Evolutionary conservation across 345 rosid genomes (phyloP), one percentile per base, ranked within the genome.

Genomic region (Gossypioides kirkii): DNA sequence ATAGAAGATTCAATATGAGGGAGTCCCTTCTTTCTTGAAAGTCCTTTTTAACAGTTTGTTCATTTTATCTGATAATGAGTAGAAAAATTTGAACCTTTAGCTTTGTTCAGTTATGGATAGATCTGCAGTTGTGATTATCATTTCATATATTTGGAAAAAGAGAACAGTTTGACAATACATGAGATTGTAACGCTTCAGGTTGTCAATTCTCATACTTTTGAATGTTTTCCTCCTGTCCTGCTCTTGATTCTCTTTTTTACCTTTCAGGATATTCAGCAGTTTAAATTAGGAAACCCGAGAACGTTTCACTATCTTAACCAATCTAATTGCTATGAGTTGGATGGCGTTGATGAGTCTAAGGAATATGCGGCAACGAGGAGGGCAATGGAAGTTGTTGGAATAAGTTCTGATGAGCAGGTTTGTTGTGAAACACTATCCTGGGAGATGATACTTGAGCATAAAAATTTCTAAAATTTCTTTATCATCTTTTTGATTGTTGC

Each of bases 361-460:
- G 99, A 95, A 69, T 92, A 95, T 73, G 61, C 77, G 61, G 93
- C 88, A 53, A 95, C 99, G 43, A 89, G 87, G 81, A 90, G 81
- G 81, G 99, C 99, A 14, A 92, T 95, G 99, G 99, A 95, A 76
- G 79, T 92, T 71, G 98, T 95, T 23, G 99, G 99, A 67, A 95
- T 95, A 65, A 84, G 86, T 85, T 69, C 89, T 52, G 87, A 86
- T 25, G 97, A 95, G 81, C 99, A 95, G 99, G 99, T 92, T 79
- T 92, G 79, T 60, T 16, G 10, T 43, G 18, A 54, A 68, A 76
- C 61, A 68, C 65, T 42, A 46, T 82, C 81, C 45, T 72, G 36
- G 1, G 18, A 32, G 14, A 75, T 64, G 25, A 36, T 72, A 70
- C 41, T 69, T 75, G 38, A 56, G 14, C 69, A 26, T 18, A 61